phyloP scores from a whole-genome alignment of 2,329 filamentous ascomycete genomes.

The Talaromyces sp. region DNA sequence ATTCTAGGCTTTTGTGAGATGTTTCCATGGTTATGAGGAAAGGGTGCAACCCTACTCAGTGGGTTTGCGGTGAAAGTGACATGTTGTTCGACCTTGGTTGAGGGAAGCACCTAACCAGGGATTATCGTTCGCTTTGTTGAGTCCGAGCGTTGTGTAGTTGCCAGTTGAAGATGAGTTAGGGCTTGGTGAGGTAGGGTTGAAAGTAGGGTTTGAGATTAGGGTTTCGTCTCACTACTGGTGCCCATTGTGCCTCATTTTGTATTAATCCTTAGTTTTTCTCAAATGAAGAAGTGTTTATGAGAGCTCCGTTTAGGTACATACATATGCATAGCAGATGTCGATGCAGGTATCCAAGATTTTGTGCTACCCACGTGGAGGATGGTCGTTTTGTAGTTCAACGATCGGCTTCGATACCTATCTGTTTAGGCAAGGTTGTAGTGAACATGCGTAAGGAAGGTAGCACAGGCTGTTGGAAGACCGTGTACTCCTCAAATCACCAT shows the following conservation, averaged over 20 bases:
- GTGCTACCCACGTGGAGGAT: not conserved
- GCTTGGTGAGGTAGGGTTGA: not conserved
- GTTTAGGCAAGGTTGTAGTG: not conserved
- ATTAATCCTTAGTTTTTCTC: too few species aligned
- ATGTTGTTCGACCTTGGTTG: not conserved
- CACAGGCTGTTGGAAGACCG: not conserved
- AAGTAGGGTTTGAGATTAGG: not conserved
- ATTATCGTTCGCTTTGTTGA: not conserved
- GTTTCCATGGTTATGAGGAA: not conserved
- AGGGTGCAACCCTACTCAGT: not conserved
- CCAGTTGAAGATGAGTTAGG: not conserved
- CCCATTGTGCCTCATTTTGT: not conserved
- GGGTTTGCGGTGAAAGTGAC: not conserved
- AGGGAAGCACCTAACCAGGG: not conserved
- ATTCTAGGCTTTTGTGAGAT: not conserved
- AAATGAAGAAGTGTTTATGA: too few species aligned
- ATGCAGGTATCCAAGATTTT: not conserved
- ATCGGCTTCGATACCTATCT: not conserved
- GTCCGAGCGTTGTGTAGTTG: not conserved
- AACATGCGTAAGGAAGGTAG: not conserved
- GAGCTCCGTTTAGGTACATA: not conserved
- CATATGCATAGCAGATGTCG: not conserved
- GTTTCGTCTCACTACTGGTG: not conserved
- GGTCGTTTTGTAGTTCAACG: not conserved
- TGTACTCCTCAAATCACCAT: not conserved